A percentile compares a stretch with the other conserved stretches of the same genome.
These are phyloP conservation scores for Thyridium curvatum DNA, from an alignment of 2,329 filamentous ascomycete species.

Conservation along the genomic window DNA sequence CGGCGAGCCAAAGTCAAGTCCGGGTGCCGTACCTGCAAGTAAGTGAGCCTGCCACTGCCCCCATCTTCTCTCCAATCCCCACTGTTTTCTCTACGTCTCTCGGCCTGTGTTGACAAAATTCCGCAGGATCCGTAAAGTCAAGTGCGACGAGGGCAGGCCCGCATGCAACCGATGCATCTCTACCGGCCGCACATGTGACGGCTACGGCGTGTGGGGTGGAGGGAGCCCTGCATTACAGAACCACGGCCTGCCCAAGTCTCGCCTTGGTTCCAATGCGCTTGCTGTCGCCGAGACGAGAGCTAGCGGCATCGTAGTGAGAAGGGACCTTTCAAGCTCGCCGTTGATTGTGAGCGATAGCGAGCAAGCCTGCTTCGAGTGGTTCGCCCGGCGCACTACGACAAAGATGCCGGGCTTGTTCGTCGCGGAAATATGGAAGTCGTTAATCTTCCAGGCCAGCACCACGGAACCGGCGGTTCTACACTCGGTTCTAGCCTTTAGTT, in stretches of 20 bases:
- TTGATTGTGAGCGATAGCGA: slow-evolving; percentile 17
- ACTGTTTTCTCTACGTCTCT: not conserved
- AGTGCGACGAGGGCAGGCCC: slow-evolving; percentile 22
- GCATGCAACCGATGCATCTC: slow-evolving; percentile 19
- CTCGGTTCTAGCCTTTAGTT: slow-evolving; percentile 26
- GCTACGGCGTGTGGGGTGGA: slow-evolving; percentile 9
- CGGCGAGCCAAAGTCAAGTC: slow-evolving; percentile 1
- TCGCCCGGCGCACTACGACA: slow-evolving; percentile 26
- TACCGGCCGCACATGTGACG: slow-evolving; percentile 21
- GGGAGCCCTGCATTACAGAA: not conserved
- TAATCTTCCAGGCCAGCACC: slow-evolving; percentile 26
- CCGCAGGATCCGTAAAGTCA: slow-evolving; percentile 20
- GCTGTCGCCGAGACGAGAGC: no score
- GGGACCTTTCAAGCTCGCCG: no score
- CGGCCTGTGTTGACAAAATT: not conserved
- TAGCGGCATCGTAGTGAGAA: no score
- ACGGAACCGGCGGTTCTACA: slow-evolving; percentile 29
- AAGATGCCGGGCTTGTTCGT: slow-evolving; percentile 27
- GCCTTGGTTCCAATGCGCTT: no score
- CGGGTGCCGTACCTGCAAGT: slow-evolving; percentile 7
- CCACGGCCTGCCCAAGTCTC: not conserved
- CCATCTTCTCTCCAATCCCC: no score
- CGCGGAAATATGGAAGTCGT: slow-evolving; percentile 26
- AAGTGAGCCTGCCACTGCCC: not conserved
- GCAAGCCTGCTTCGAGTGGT: slow-evolving; percentile 32